These are phyloP conservation scores for Cyclaneusma minus DNA, from an alignment of 2,329 filamentous ascomycete species.

Conservation along the genomic window DNA sequence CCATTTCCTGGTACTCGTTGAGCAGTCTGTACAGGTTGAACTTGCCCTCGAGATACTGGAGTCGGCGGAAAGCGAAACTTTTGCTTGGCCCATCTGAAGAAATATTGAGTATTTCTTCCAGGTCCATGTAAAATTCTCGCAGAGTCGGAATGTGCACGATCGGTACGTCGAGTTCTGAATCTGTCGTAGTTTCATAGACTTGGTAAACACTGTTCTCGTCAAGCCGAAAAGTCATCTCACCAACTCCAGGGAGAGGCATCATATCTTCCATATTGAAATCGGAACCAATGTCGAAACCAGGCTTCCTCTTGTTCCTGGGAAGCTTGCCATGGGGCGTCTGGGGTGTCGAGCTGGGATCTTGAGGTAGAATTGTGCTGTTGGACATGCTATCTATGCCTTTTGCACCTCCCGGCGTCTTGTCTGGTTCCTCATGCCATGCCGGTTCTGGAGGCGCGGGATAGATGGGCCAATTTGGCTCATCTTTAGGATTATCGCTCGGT, in stretches of 20 bases:
- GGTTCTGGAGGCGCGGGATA: constrained; percentile 88
- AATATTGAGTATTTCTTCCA: constrained; percentile 74
- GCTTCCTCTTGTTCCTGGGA: constrained; percentile 54
- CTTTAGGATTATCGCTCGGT: constrained; percentile 73
- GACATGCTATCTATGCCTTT: constrained; percentile 26
- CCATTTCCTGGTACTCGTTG: constrained; percentile 96
- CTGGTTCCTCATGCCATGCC: constrained; percentile 53
- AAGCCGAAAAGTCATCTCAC: constrained; percentile 60
- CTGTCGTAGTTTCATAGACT: constrained; percentile 60
- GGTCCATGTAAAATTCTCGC: constrained; percentile 88
- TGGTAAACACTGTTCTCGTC: constrained; percentile 84
- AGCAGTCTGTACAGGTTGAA: constrained; percentile 88
- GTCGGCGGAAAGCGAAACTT: constrained; percentile 85
- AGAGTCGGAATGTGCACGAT: constrained; percentile 78
- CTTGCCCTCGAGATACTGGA: constrained; percentile 93
- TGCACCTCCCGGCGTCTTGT: constrained; percentile 7
- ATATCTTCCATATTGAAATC: constrained; percentile 77
- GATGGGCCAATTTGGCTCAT: constrained; percentile 68
- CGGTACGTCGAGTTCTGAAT: constrained; percentile 47
- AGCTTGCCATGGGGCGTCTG: constrained; percentile 26
- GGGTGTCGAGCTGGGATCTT: constrained; percentile 11
- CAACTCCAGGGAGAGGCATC: constrained; percentile 54
- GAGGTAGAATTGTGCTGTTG: constrained; percentile 27
- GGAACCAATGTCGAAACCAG: constrained; percentile 78
- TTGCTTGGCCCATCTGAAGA: constrained; percentile 93